phyloP scores from a whole-genome alignment of 768 basidiomycete species.

The Nidularia pulvinata region DNA sequence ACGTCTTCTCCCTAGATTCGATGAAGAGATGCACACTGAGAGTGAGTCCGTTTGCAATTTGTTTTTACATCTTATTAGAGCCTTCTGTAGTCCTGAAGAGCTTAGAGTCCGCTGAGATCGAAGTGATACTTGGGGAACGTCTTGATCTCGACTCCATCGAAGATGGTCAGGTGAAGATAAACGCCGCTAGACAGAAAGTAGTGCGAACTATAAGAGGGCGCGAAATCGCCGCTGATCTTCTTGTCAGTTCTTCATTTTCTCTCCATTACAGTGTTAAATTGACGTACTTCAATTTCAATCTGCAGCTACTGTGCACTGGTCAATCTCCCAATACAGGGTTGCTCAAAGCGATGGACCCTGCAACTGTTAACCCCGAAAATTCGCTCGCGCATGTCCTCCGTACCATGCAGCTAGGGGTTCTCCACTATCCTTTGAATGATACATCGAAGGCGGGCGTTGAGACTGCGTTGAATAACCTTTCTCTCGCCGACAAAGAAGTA shows the following conservation, averaged over 20 bases:
- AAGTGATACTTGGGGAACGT: slow-evolving; percentile 53
- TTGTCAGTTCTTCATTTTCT: slow-evolving; percentile 31
- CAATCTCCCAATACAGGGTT: slow-evolving; percentile 57
- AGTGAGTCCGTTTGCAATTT: slow-evolving; percentile 23
- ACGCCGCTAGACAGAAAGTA: slow-evolving; percentile 22
- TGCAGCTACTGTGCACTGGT: slow-evolving; percentile 59
- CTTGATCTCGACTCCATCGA: slow-evolving; percentile 40
- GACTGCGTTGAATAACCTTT: slow-evolving; percentile 15
- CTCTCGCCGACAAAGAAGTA: slow-evolving; percentile 7
- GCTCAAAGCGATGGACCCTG: slow-evolving; percentile 37
- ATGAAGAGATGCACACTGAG: slow-evolving; percentile 49
- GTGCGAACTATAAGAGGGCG: slow-evolving; percentile 49
- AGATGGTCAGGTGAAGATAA: slow-evolving; percentile 18
- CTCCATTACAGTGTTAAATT: background rate
- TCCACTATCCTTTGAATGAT: slow-evolving; percentile 2
- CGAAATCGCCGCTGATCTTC: slow-evolving; percentile 48
- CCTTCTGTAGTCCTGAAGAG: slow-evolving; percentile 27
- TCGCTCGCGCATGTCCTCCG: slow-evolving; percentile 43
- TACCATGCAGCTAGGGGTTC: slow-evolving; percentile 48
- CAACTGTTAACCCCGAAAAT: slow-evolving; percentile 33
- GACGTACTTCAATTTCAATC: background rate
- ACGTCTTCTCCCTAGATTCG: slow-evolving; percentile 54
- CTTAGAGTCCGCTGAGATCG: slow-evolving; percentile 40
- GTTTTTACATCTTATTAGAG: background rate
- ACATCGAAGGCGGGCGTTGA: slow-evolving; percentile 7